Evolutionary conservation across 2,329 filamentous ascomycete genomes (phyloP).

Genomic region (Lachnellula hyalina): DNA sequence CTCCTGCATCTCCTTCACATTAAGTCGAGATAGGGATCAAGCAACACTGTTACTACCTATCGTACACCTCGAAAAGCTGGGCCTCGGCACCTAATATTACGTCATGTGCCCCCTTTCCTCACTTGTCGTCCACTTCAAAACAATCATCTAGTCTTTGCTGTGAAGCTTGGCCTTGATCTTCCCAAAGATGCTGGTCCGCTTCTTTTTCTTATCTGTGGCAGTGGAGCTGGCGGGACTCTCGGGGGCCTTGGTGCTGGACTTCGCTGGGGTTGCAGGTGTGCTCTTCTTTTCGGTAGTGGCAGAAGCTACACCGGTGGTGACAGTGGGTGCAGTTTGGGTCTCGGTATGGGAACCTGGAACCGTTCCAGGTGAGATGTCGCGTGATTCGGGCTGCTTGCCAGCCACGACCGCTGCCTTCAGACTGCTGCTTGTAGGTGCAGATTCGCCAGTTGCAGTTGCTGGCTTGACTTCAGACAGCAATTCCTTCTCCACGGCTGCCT

Average conservation of each 20-base stretch:
- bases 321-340: constrained; percentile 20
- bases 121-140: neutral
- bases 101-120: constrained; percentile 1
- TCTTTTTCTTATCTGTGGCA: constrained; percentile 32
- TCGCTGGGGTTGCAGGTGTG: constrained; percentile 12
- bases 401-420: constrained; percentile 35
- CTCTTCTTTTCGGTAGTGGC: constrained; percentile 19
- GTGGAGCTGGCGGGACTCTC: constrained; percentile 22
- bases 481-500: constrained; percentile 69
- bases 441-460: constrained; percentile 26
- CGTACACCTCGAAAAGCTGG: constrained; percentile 19
- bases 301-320: constrained; percentile 24
- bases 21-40: constrained; percentile 1
- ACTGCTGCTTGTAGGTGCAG: constrained; percentile 26
- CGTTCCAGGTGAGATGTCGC: constrained; percentile 29
- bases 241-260: constrained; percentile 22
- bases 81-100: constrained; percentile 9
- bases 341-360: constrained; percentile 24
- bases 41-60: constrained; percentile 18
- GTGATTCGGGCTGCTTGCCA: constrained; percentile 17
- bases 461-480: constrained; percentile 59
- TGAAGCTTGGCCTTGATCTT: constrained; percentile 49
- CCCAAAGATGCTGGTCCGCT: constrained; percentile 33
- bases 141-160: constrained; percentile 20
- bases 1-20: constrained; percentile 1